These are phyloP conservation scores for Dendrobium chrysotoxum DNA, from an alignment of 106 monocot genomes.

Conservation along the genomic window DNA sequence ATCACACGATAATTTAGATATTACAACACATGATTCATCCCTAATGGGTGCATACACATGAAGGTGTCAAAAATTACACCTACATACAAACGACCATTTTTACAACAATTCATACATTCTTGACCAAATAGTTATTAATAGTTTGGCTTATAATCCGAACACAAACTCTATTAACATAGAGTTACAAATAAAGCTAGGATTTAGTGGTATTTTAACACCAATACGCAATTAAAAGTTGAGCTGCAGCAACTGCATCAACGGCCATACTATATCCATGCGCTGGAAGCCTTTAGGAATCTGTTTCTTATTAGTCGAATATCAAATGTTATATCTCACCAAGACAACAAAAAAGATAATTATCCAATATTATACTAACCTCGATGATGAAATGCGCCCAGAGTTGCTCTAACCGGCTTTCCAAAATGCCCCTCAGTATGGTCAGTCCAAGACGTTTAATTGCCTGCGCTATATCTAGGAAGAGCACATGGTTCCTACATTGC, in stretches of 20 bases:
- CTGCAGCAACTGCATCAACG: conserved; percentile 69
- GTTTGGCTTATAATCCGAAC: too few species aligned
- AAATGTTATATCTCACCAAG: background rate
- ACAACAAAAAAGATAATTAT: background rate
- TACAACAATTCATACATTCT: too few species aligned
- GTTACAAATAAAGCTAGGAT: too few species aligned
- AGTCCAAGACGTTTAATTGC: conserved; percentile 51
- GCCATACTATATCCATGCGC: conserved; percentile 68
- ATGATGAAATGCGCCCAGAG: conserved; percentile 80
- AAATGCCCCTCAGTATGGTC: conserved; percentile 52
- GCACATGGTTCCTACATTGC: conserved; percentile 53
- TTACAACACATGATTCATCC: too few species aligned
- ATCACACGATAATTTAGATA: too few species aligned
- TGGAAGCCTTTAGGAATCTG: conserved; percentile 63
- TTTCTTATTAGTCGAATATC: background rate
- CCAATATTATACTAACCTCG: conserved; percentile 30
- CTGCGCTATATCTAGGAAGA: conserved; percentile 74
- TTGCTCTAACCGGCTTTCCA: conserved; percentile 47
- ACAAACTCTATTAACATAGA: too few species aligned
- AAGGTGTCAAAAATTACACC: too few species aligned
- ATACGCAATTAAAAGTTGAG: conserved; percentile 9
- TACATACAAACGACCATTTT: too few species aligned
- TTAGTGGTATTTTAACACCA: too few species aligned
- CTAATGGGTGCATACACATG: too few species aligned
- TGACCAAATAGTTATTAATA: too few species aligned